Evolutionary conservation across 176 grass and related monocot species (phyloP).

Genomic region (Rhynchospora tenuis): DNA sequence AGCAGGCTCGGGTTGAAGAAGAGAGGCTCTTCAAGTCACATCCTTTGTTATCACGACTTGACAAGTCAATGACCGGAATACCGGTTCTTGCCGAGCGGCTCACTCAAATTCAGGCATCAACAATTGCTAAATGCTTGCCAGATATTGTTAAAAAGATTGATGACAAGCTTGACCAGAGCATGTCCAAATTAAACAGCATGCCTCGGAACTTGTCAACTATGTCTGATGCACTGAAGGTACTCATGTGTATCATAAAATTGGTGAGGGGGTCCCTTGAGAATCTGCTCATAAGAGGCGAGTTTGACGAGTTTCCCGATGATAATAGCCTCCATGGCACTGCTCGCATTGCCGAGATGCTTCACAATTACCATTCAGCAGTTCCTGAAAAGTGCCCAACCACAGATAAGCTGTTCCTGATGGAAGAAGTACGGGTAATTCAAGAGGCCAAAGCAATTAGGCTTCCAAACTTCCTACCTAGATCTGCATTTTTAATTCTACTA

Average conservation of each 20-base stretch:
- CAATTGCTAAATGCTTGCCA: conserved; percentile 15
- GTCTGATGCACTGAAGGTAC: not conserved
- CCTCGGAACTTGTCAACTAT: conserved; percentile 1
- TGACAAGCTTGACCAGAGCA: not conserved
- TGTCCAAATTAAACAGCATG: conserved; percentile 15
- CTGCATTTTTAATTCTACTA: not conserved
- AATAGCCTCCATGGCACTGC: conserved; percentile 16
- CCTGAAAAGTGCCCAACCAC: not conserved
- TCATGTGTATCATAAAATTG: conserved; percentile 6
- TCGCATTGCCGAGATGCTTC: conserved; percentile 13
- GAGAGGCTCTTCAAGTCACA: conserved; percentile 4
- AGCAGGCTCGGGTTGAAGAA: conserved; percentile 20
- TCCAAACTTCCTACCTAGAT: conserved; percentile 18
- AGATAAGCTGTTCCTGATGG: conserved; percentile 17
- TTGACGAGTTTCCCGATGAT: conserved; percentile 28
- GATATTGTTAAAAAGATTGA: conserved; percentile 29
- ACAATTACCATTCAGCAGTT: not conserved
- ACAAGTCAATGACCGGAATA: conserved; percentile 33
- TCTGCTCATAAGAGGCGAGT: conserved; percentile 32
- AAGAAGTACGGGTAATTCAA: conserved; percentile 8
- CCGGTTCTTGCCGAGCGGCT: conserved; percentile 22
- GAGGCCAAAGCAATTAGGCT: not conserved
- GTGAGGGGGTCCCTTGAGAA: conserved; percentile 11
- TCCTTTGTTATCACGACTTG: conserved; percentile 11
- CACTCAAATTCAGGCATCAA: conserved; percentile 23